phyloP scores from a whole-genome alignment of 176 grass and related monocot genomes.

The Carex littledalei region DNA sequence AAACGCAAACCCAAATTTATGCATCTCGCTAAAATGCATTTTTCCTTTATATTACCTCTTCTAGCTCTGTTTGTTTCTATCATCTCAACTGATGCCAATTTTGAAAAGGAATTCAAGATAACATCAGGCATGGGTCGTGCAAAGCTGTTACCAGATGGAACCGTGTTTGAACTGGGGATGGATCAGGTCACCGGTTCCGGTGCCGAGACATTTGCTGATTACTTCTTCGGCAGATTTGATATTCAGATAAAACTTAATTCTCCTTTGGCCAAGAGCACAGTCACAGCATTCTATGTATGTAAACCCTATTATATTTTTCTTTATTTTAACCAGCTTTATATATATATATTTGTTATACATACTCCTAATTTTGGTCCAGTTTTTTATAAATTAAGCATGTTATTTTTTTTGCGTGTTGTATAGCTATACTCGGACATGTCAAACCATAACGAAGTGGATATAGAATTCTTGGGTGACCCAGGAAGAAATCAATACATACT shows the following conservation, averaged over 20 bases:
- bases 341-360: background rate
- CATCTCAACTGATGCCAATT: slow-evolving; percentile 15
- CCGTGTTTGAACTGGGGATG: slow-evolving; percentile 13
- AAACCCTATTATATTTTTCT: background rate
- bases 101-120: slow-evolving; percentile 11
- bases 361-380: background rate
- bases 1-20: background rate
- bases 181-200: slow-evolving; percentile 18
- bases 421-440: background rate
- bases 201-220: background rate
- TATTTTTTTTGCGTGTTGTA: background rate
- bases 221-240: slow-evolving; percentile 22
- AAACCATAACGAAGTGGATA: slow-evolving; percentile 65
- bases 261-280: background rate
- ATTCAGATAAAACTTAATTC: slow-evolving; percentile 27
- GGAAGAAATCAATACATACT: slow-evolving; percentile 54
- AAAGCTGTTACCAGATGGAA: background rate
- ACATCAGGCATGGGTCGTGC: slow-evolving; percentile 13
- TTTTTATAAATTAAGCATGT: background rate
- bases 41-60: background rate
- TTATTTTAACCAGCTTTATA: background rate
- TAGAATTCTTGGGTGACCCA: slow-evolving; percentile 67
- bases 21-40: background rate
- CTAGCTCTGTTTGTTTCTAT: background rate
- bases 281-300: slow-evolving; percentile 29